A percentile compares a stretch with the other conserved stretches of the same genome.
Evolutionary conservation across 2,329 filamentous ascomycete genomes (phyloP).

Genomic region (Laburnicola sp.): DNA sequence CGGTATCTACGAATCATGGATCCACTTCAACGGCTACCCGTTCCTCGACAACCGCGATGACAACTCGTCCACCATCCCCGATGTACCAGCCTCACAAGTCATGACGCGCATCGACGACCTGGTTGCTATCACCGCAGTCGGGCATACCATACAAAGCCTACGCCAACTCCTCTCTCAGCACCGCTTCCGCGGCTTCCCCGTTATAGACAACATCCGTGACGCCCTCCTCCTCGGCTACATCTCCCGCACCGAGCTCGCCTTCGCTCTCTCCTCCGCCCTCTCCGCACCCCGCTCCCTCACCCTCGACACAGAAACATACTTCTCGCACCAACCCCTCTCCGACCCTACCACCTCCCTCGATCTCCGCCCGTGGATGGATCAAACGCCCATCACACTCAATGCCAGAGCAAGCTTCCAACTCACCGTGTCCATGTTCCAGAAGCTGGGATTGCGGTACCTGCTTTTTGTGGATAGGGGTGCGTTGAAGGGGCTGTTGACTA

Average conservation of each 20-base stretch:
- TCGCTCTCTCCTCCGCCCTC: conserved; percentile 70
- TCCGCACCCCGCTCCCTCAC: conserved; percentile 62
- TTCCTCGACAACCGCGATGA: conserved; percentile 90
- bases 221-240: conserved; percentile 90
- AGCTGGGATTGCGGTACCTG: conserved; percentile 87
- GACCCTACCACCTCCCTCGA: conserved; percentile 80
- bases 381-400: conserved; percentile 90
- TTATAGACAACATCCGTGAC: conserved; percentile 76
- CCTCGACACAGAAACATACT: conserved; percentile 76
- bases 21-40: conserved; percentile 92
- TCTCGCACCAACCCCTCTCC: conserved; percentile 74
- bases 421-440: conserved; percentile 92
- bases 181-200: conserved; percentile 86
- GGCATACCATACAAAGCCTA: conserved; percentile 81
- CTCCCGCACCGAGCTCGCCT: conserved; percentile 83
- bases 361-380: conserved; percentile 96
- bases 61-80: conserved; percentile 64
- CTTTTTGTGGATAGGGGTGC: conserved; percentile 81
- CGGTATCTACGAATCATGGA: conserved; percentile 98
- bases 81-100: conserved; percentile 81
- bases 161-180: conserved; percentile 71
- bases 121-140: conserved; percentile 80
- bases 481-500: conserved; percentile 84
- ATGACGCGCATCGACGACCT: conserved; percentile 94
- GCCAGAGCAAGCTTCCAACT: conserved; percentile 76